Conservation (phyloP, 106 monocot species). For the Dioscorea alata region DNA sequence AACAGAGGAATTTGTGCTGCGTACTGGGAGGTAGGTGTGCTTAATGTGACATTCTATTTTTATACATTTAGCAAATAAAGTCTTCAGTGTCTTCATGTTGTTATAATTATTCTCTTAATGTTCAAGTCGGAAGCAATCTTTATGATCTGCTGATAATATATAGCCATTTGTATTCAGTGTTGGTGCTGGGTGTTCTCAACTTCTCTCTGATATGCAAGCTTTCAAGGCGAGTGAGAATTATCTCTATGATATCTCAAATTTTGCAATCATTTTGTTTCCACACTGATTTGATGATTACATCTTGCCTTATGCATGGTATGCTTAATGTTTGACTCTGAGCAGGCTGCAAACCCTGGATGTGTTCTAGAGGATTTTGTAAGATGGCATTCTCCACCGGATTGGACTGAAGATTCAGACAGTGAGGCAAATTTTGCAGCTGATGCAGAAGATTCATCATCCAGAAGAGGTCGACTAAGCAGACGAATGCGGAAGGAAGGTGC, state of each 20-base stretch:
- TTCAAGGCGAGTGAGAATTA: slow-evolving; percentile 71
- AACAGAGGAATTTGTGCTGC: slow-evolving; percentile 78
- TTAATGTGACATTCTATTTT: not conserved
- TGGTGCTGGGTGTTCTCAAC: slow-evolving; percentile 87
- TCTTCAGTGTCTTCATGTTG: not conserved
- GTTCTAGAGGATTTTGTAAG: slow-evolving; percentile 86
- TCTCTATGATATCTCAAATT: slow-evolving; percentile 1
- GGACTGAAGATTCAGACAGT: slow-evolving; percentile 46
- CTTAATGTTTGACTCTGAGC: slow-evolving; percentile 2
- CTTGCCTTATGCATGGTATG: not conserved
- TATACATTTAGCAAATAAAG: not conserved
- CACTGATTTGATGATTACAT: not conserved
- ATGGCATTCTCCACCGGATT: slow-evolving; percentile 97
- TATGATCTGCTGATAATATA: not conserved
- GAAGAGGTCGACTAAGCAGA: slow-evolving; percentile 59
- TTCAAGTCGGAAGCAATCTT: not conserved
- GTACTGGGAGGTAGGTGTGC: slow-evolving; percentile 73
- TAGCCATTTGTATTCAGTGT: slow-evolving; percentile 47
- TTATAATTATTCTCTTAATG: not conserved
- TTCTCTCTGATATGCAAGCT: slow-evolving; percentile 96
- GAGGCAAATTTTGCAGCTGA: slow-evolving; percentile 14
- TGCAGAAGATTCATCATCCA: slow-evolving; percentile 54
- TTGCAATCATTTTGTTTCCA: not conserved
- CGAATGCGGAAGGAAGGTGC: slow-evolving; percentile 89
- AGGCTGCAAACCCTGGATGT: slow-evolving; percentile 98